Evolutionary conservation across 2,329 filamentous ascomycete species (phyloP), one percentile per base, ranked within the genome.

Genomic region (Apiospora hydei): DNA sequence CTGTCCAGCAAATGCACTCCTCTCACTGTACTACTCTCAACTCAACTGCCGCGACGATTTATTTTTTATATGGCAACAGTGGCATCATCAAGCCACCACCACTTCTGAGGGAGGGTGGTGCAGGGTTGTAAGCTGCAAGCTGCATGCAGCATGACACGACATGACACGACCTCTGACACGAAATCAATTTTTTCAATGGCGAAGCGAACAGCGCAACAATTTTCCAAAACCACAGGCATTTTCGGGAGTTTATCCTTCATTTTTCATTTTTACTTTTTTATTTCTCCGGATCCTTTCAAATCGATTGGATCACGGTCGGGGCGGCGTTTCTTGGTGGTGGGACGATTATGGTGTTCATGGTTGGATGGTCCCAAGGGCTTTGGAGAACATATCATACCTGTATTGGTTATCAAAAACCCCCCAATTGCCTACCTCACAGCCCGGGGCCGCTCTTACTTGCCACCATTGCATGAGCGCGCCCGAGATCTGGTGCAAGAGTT

Each of bases 81-180:
- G 4, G 30, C 53, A 61, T 21, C 30, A 61, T 61, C 53, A 61
- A 61, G 24, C 21, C 30, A 34, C 21, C 30, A 34, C 26, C 53
- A 16, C 30, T 57, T 24, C 21, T 61, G 34, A 30, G 34, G 57
- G 57, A 21, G 38, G 57, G 10, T 64, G 57, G 53, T 61, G 57
- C 34, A 64, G 10, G 57, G 34, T 34, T 53, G 49, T 24, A 47
- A 53, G 53, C 53, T 57, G 51, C 51, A 57, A 57, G 53, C 53
- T 64, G 57, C 57, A 64, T 64, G 57, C 57, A 64, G 57, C 57
- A 64, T 64, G 57, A 64, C 57, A 64, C 34, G 57, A 64, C 57
- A 64, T 64, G 57, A 64, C 34, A 64, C 57, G 57, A 64, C 57
- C 21, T 38, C 57, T 64, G 34, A n/a, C 34, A 41, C 57, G 57